Evolutionary conservation across 345 rosid genomes (phyloP).

Genomic region (Salix purpurea): DNA sequence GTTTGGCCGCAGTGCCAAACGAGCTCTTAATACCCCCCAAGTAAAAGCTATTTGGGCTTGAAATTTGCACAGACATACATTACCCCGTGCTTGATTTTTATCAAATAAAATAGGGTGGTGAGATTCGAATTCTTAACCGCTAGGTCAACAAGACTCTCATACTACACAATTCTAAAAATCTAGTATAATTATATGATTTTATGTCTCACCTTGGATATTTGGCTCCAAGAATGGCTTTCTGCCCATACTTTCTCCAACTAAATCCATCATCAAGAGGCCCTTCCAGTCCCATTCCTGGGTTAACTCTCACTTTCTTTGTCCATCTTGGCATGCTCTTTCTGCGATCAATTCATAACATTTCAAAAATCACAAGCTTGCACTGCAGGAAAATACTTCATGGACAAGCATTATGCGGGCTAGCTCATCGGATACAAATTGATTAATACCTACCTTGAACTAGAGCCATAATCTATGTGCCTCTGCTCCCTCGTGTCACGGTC

Average conservation of each 20-base stretch:
- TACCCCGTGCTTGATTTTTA: no score
- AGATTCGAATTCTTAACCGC: no score
- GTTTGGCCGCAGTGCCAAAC: no score
- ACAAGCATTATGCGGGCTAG: neutral
- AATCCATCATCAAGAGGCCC: constrained; percentile 81
- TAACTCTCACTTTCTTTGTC: constrained; percentile 48
- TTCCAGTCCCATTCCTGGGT: constrained; percentile 48
- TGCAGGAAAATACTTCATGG: neutral
- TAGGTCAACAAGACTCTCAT: no score
- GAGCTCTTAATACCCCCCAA: no score
- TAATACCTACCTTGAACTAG: constrained; percentile 36
- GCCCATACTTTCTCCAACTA: constrained; percentile 94
- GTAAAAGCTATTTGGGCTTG: no score
- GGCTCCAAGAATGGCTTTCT: constrained; percentile 80
- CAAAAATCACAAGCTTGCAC: neutral
- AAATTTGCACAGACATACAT: no score
- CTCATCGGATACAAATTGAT: neutral
- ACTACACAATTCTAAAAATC: no score
- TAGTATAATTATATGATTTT: no score
- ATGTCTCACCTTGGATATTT: constrained; percentile 59
- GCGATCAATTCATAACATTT: constrained; percentile 7
- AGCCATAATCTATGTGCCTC: constrained; percentile 29
- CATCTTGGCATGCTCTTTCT: constrained; percentile 56
- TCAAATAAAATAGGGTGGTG: no score
- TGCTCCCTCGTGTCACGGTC: constrained; percentile 45